Evolutionary conservation across 106 monocot genomes (phyloP).

Genomic region (Dendrobium chrysotoxum): DNA sequence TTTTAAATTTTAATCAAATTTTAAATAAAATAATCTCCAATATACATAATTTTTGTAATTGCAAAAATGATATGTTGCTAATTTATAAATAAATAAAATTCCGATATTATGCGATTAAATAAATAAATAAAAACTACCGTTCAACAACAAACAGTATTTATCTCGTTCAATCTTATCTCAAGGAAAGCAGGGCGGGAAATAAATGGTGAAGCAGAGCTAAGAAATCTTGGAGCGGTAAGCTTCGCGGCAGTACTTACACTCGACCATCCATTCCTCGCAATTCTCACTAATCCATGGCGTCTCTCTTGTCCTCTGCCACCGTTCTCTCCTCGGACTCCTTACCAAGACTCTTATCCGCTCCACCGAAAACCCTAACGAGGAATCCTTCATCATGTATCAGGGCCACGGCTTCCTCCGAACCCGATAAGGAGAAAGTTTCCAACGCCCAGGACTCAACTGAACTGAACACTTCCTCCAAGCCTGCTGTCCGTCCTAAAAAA

Average conservation of each 20-base stretch:
- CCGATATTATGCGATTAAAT: no score
- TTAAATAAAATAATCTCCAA: no score
- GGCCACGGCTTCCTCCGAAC: slow-evolving; percentile 31
- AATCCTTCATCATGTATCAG: slow-evolving; percentile 9
- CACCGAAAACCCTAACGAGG: slow-evolving; percentile 1
- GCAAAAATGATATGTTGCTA: no score
- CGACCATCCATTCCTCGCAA: not conserved
- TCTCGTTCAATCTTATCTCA: not conserved
- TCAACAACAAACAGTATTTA: not conserved
- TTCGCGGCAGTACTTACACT: not conserved
- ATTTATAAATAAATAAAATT: no score
- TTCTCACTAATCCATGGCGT: slow-evolving; percentile 16
- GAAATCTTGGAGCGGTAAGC: no score
- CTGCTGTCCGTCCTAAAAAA: slow-evolving; percentile 42
- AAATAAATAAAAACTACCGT: not conserved
- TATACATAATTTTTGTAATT: no score
- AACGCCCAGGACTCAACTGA: slow-evolving; percentile 7
- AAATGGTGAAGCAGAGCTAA: not conserved
- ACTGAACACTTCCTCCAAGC: not conserved
- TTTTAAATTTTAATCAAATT: no score
- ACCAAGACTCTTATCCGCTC: slow-evolving; percentile 8
- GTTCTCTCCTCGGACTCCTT: slow-evolving; percentile 17
- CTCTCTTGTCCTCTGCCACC: slow-evolving; percentile 25
- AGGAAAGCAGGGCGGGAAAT: not conserved
- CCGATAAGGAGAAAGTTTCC: slow-evolving; percentile 24